Conservation (phyloP, 2,329 filamentous ascomycete genomes). For the Talaromyces sp. region DNA sequence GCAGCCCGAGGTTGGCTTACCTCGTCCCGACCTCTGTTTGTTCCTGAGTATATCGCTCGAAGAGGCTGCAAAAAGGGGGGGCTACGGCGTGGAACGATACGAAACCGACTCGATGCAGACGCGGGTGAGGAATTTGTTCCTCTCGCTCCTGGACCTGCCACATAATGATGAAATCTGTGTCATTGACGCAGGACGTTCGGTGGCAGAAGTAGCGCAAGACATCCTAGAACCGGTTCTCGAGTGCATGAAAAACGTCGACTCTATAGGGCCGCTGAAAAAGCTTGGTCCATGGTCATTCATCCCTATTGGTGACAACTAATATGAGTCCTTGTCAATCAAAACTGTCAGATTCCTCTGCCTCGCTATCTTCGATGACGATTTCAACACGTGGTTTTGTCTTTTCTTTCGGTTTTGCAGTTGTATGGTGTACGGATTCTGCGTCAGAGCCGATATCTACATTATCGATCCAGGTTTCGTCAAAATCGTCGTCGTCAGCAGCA, state of each 20-base stretch:
- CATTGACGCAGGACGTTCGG: slow-evolving; percentile 50
- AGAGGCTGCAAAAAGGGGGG: slow-evolving; percentile 70
- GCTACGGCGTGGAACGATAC: slow-evolving; percentile 84
- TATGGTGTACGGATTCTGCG: slow-evolving; percentile 18
- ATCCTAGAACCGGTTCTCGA: slow-evolving; percentile 26
- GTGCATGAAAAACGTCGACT: slow-evolving; percentile 28
- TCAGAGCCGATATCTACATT: slow-evolving; percentile 23
- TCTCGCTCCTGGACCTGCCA: slow-evolving; percentile 44
- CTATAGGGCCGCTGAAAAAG: slow-evolving; percentile 30
- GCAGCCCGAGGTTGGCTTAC: slow-evolving; percentile 77
- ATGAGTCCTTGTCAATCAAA: not conserved
- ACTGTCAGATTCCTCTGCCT: slow-evolving; percentile 5
- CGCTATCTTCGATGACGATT: slow-evolving; percentile 39
- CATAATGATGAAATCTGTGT: slow-evolving; percentile 50
- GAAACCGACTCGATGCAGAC: slow-evolving; percentile 80
- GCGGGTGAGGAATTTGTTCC: slow-evolving; percentile 71
- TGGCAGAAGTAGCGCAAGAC: slow-evolving; percentile 49
- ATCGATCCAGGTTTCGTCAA: slow-evolving; percentile 32
- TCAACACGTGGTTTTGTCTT: slow-evolving; percentile 23
- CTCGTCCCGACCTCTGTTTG: slow-evolving; percentile 78
- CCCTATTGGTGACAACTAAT: slow-evolving; percentile 10
- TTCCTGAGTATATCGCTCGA: slow-evolving; percentile 79
- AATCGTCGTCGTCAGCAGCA: slow-evolving; percentile 16
- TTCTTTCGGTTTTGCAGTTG: slow-evolving; percentile 10
- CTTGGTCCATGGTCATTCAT: slow-evolving; percentile 27